A percentile compares a stretch with the other conserved stretches of the same genome.
Conservation (phyloP, 1,284 basidiomycete genomes). For the Tausonia pullulans region DNA sequence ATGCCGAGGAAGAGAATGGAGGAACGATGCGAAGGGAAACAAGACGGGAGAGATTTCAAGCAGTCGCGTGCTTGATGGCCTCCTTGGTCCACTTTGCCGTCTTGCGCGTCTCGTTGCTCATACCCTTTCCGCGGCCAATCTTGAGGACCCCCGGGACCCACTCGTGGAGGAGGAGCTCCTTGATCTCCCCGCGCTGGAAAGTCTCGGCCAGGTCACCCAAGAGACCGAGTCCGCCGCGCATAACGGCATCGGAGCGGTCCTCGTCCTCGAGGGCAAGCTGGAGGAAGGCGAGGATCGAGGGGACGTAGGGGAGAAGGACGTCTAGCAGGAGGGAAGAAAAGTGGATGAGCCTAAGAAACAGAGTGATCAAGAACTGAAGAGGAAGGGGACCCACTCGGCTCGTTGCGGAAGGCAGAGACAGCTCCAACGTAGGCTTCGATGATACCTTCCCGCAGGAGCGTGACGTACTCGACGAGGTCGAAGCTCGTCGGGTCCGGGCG, state of each 20-base stretch:
- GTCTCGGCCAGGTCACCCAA: constrained; percentile 87
- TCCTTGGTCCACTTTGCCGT: constrained; percentile 46
- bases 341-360: constrained; percentile 1
- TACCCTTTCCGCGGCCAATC: constrained; percentile 39
- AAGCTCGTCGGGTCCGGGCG: constrained; percentile 80
- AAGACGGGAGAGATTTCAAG: constrained; percentile 1
- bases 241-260: constrained; percentile 60
- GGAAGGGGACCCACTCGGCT: constrained; percentile 46
- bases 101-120: constrained; percentile 38
- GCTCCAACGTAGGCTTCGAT: constrained; percentile 95
- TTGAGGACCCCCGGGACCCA: constrained; percentile 76
- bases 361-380: background rate
- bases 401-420: constrained; percentile 77
- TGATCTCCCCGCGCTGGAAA: constrained; percentile 68
- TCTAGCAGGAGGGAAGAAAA: constrained; percentile 36
- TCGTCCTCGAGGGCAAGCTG: constrained; percentile 70
- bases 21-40: background rate
- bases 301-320: constrained; percentile 59
- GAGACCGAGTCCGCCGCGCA: constrained; percentile 67
- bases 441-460: constrained; percentile 83
- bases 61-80: constrained; percentile 24
- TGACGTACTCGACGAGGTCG: constrained; percentile 86
- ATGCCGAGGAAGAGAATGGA: background rate
- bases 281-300: constrained; percentile 68
- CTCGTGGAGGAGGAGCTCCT: constrained; percentile 60